A percentile compares a stretch with the other conserved stretches of the same genome.
Conservation (phyloP, 169 alveolate species). For the Plasmodium malariae region DNA sequence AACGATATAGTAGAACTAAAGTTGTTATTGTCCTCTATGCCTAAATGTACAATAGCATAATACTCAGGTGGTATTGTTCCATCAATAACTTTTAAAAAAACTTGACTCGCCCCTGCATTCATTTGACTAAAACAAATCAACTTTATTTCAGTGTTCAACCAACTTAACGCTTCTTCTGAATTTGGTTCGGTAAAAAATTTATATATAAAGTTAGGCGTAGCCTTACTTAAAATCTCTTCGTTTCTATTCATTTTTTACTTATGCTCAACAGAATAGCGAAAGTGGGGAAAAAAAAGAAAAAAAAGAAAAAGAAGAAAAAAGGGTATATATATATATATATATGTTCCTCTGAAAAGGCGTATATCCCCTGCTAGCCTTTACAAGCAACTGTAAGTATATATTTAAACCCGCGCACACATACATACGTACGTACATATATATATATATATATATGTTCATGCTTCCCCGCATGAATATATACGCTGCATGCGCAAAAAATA, state of each 20-base stretch:
- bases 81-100: slow-evolving; percentile 71
- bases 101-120: slow-evolving; percentile 69
- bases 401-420: too few relatives aligned
- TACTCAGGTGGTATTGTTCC: slow-evolving; percentile 63
- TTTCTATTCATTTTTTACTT: slow-evolving; percentile 32
- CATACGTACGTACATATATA: neutral
- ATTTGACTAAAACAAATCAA: slow-evolving; percentile 69
- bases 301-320: neutral
- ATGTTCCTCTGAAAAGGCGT: neutral
- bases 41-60: slow-evolving; percentile 65
- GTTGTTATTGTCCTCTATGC: slow-evolving; percentile 16
- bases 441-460: neutral
- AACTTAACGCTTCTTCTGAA: slow-evolving; percentile 34
- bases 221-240: slow-evolving; percentile 74
- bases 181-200: slow-evolving; percentile 55
- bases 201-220: slow-evolving; percentile 66
- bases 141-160: slow-evolving; percentile 34
- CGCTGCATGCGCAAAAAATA: too few relatives aligned
- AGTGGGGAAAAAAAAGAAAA: neutral
- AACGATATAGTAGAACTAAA: slow-evolving; percentile 16
- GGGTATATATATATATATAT: neutral
- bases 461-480: too few relatives aligned
- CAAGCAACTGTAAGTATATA: neutral
- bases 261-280: neutral
- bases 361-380: too few relatives aligned